Percentiles rank a stretch among this genome's conserved stretches.
Conservation (phyloP, 2,329 filamentous ascomycete species). For the Epichloe sylvatica region DNA sequence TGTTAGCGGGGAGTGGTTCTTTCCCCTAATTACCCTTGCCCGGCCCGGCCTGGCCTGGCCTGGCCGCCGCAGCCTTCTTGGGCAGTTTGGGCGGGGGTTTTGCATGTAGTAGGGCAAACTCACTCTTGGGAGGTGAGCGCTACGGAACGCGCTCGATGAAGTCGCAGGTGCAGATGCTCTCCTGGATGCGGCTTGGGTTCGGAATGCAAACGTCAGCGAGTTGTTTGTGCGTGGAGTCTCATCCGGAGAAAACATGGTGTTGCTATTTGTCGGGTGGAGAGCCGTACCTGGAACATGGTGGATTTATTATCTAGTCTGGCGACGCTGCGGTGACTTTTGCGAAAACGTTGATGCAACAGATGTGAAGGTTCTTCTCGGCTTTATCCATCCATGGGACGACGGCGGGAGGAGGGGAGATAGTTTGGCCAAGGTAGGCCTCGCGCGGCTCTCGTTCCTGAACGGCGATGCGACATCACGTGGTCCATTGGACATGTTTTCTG, state of each 20-base stretch:
- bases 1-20: not conserved
- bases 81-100: no score
- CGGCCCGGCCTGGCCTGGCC: no score
- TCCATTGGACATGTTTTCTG: not conserved
- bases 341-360: not conserved
- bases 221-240: not conserved
- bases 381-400: no score
- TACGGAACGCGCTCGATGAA: constrained; percentile 73
- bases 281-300: constrained; percentile 10
- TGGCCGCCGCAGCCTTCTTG: no score
- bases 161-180: constrained; percentile 62
- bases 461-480: not conserved
- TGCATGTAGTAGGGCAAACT: no score
- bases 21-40: no score
- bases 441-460: not conserved
- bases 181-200: constrained; percentile 44
- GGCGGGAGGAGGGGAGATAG: no score
- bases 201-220: no score
- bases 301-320: no score
- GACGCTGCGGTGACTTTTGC: not conserved
- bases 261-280: not conserved
- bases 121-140: constrained; percentile 65
- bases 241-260: no score
- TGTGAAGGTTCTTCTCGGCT: not conserved
- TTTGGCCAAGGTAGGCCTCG: no score